Percentiles rank a stretch among this genome's conserved stretches.
phyloP scores from a whole-genome alignment of 1,284 basidiomycete species.

The Trichosporon coremiiforme region DNA sequence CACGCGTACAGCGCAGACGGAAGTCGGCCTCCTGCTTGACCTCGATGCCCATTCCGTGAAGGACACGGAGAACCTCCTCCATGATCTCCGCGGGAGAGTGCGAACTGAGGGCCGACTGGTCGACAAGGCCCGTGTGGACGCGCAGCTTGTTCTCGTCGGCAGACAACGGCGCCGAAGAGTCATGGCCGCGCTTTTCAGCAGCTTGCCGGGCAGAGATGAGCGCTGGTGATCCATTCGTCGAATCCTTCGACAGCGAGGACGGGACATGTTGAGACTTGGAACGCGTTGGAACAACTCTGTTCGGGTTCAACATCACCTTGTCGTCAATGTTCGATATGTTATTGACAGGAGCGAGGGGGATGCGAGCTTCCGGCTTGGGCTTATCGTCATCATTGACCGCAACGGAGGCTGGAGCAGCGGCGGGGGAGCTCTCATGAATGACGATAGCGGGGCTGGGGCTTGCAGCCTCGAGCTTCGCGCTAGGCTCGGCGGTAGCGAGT shows the following conservation, averaged over 20 bases:
- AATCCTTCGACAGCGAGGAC: background rate
- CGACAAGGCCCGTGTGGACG: constrained; percentile 88
- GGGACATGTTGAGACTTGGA: constrained; percentile 28
- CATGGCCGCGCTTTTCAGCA: constrained; percentile 1
- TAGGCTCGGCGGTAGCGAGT: background rate
- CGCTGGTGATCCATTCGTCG: background rate
- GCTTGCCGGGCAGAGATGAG: constrained; percentile 20
- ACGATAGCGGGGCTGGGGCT: constrained; percentile 11
- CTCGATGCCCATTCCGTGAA: constrained; percentile 89
- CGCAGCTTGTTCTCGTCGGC: constrained; percentile 67
- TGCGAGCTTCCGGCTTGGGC: constrained; percentile 17
- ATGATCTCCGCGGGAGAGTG: constrained; percentile 83
- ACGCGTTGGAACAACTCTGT: constrained; percentile 19
- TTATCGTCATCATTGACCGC: constrained; percentile 28
- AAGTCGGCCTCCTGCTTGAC: constrained; percentile 82
- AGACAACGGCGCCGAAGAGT: constrained; percentile 16
- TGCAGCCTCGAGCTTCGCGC: background rate
- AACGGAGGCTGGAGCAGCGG: constrained; percentile 33
- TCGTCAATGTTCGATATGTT: constrained; percentile 42
- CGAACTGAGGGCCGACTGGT: constrained; percentile 86
- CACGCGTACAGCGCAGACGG: constrained; percentile 78
- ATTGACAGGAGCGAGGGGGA: constrained; percentile 25
- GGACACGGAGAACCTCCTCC: constrained; percentile 73
- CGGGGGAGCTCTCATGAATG: constrained; percentile 37
- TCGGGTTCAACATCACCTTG: constrained; percentile 32